Base-by-base conservation (phyloP, 2,329 filamentous ascomycete species). In the Nemania abortiva region DNA sequence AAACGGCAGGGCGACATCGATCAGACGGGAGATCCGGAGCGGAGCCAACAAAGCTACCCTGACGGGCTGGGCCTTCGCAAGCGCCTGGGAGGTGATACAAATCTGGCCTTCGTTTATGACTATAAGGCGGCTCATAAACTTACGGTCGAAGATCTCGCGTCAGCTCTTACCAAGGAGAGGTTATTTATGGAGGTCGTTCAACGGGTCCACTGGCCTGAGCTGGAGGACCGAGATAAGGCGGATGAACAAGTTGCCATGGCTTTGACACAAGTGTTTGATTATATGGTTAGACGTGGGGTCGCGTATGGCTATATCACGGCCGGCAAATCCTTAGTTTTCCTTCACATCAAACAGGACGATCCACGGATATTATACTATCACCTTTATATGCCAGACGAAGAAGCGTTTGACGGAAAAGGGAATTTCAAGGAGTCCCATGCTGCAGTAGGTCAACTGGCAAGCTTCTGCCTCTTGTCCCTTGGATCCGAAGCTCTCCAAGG, bases 171-270 rank as follows among this genome's bases (percentile, higher is more conserved):
- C 5, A 55, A 55, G 1, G 18, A 37, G n/a, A 37, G 11, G 1
- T n/a, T 55, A 55, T 55, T 55, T 15, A 37, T 37, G n/a, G 52
- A 55, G 52, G 52, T 55, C 6, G 10, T 55, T 55, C 2, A 37
- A 22, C 31, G n/a, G 52, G 1, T 37, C 37, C 6, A 9, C 29
- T n/a, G n/a, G n/a, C n/a, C n/a, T n/a, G n/a, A n/a, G n/a, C n/a
- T n/a, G n/a, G 29, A 10, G n/a, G 22, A 37, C 37, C 31, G 13
- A 55, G 31, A 7, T 13, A 22, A 22, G 2, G 29, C 7, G 3
- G 18, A 55, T 37, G 1, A 4, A 37, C 52, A n/a, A 20, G 52
- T 55, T 37, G 31, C 52, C 22, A 55, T 55, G 18, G 52, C 52
- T 55, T 13, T 55, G 4, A 20, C 18, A 55, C 52, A 55, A 7